Evolutionary conservation across 2,329 filamentous ascomycete species (phyloP), one percentile per base, ranked within the genome.

Genomic region (Calonectria henricotiae): DNA sequence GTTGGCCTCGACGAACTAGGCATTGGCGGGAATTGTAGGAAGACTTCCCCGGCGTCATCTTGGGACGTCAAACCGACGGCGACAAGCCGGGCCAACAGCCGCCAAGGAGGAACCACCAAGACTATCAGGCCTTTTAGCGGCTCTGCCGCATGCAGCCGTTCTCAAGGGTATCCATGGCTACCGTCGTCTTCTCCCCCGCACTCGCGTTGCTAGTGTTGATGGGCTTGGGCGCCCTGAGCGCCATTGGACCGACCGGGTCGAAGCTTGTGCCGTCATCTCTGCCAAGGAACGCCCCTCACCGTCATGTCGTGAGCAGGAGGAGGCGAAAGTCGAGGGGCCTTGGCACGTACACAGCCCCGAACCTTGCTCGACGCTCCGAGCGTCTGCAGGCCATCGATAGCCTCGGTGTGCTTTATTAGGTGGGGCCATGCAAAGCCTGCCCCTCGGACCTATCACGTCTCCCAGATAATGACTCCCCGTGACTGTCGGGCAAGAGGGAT

Each of bases 321-420:
- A 67, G 62, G 54, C 58, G 69, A 68, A 41, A 64, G 30, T 63
- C 49, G 62, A 61, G 39, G 49, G 68, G 68, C 27, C 62, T 73
- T 51, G 60, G 66, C 72, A 71, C 69, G 61, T 67, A 75, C 75
- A 77, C 76, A 77, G 75, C 76, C 76, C 70, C 75, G 58, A 66
- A 64, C 35, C 55, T 60, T 65, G 46, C 62, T 46, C 25, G 23
- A 35, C 30, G 32, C 46, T 58, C 72, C 64, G 63, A 65, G 68
- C 71, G 55, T 58, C 62, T 68, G 69, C 73, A 71, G 55, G 54
- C 47, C 65, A 74, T 68, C 61, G 51, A 73, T 49, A 41, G 47
- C 51, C 62, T 72, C 51, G 71, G 67, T 69, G 64, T 62, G 60
- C 58, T 73, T 64, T 63, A 54, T 67, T 47, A 27, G 65, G 75